Percentiles rank a stretch among this genome's conserved stretches.
Evolutionary conservation across 805 yeast species (phyloP).

Genomic region (Wickerhamiella spandovensis): DNA sequence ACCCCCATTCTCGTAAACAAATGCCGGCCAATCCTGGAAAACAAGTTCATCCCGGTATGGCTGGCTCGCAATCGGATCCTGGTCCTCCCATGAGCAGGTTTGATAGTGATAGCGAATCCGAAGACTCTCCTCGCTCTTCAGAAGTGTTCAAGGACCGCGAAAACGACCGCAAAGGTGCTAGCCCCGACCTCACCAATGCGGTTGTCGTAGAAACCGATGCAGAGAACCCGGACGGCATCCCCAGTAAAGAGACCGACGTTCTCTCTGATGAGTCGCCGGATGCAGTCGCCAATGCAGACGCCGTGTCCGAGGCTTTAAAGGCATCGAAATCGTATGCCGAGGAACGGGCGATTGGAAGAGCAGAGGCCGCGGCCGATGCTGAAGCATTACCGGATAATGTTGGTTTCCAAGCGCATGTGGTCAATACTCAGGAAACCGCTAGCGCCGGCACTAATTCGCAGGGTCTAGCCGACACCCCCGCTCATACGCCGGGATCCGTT

Average conservation of each 20-base stretch:
- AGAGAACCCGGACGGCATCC: background rate
- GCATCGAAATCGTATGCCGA: background rate
- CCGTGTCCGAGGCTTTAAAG: background rate
- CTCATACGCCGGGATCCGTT: background rate
- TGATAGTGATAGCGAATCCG: background rate
- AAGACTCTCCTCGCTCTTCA: background rate
- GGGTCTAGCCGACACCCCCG: background rate
- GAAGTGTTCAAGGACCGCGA: background rate
- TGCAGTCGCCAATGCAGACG: background rate
- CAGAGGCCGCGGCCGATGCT: background rate
- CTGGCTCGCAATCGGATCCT: slow-evolving; percentile 1
- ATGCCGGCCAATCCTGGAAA: background rate
- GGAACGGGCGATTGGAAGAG: background rate
- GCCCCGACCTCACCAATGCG: background rate
- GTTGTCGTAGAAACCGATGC: background rate
- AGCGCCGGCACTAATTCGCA: background rate
- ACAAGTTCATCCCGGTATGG: background rate
- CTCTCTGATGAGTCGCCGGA: background rate
- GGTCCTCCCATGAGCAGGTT: background rate
- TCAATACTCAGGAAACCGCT: background rate
- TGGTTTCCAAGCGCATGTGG: background rate
- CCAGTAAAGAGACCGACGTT: background rate
- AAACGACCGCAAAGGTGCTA: background rate
- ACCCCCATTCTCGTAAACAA: background rate
- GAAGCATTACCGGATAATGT: background rate